phyloP scores from a whole-genome alignment of 345 rosid species.

The Euphorbia tirucalli region DNA sequence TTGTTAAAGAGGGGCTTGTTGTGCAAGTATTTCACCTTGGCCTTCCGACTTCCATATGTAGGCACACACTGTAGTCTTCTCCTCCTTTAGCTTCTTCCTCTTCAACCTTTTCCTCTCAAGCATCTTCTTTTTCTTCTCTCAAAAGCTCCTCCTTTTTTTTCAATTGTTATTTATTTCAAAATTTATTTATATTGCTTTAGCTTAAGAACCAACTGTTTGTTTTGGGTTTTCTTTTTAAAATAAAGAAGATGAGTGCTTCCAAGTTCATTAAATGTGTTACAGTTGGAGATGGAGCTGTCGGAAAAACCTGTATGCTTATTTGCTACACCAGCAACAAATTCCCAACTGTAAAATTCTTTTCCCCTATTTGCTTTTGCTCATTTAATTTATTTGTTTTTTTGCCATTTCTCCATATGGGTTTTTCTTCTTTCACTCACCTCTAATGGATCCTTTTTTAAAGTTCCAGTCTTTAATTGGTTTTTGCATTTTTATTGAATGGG shows the following conservation, averaged over 20 bases:
- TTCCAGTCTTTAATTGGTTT: not conserved
- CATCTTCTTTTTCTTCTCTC: conserved; percentile 17
- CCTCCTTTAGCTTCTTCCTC: conserved; percentile 7
- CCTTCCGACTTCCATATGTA: not conserved
- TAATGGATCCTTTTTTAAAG: conserved; percentile 2
- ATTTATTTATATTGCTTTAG: conserved; percentile 1
- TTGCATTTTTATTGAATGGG: not conserved
- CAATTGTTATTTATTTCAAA: no score
- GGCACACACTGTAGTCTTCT: conserved; percentile 15
- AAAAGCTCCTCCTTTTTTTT: conserved; percentile 2
- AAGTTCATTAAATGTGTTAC: conserved; percentile 99
- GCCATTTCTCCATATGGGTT: conserved; percentile 16
- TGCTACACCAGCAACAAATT: conserved; percentile 98
- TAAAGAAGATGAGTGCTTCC: conserved; percentile 66
- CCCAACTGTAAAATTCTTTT: conserved; percentile 70
- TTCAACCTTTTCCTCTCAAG: conserved; percentile 23
- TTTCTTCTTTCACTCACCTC: not conserved
- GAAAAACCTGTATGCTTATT: conserved; percentile 99
- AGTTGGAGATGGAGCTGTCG: conserved; percentile 99
- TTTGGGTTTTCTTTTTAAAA: conserved; percentile 1
- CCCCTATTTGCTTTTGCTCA: not conserved
- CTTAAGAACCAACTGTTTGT: conserved; percentile 9
- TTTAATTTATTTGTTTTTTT: not conserved
- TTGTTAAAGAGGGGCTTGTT: not conserved
- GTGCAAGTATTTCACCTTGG: not conserved